Evolutionary conservation across 441 rosid species (phyloP).

Genomic region (Pelargonium exstipulatum): DNA sequence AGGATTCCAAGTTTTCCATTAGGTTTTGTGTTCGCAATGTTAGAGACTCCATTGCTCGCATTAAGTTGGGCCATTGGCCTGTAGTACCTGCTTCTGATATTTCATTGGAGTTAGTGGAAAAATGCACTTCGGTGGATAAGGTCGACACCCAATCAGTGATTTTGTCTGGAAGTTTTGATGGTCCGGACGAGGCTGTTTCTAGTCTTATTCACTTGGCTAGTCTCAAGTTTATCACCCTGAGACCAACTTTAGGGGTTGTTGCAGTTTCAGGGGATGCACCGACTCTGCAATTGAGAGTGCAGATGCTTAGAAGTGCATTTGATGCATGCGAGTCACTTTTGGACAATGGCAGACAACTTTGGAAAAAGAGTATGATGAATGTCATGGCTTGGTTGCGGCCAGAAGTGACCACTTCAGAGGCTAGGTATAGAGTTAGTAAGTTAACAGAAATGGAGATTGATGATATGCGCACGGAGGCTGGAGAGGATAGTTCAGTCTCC

Average conservation of each 20-base stretch:
- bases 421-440: constrained; percentile 46
- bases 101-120: constrained; percentile 54
- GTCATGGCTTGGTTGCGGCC: constrained; percentile 92
- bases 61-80: constrained; percentile 91
- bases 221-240: constrained; percentile 56
- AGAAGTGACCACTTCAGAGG: constrained; percentile 79
- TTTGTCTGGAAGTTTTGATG: constrained; percentile 72
- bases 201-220: constrained; percentile 75
- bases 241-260: constrained; percentile 43
- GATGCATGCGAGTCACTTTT: constrained; percentile 69
- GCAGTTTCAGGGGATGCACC: constrained; percentile 32
- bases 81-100: constrained; percentile 55
- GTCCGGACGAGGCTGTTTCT: constrained; percentile 76
- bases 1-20: constrained; percentile 41
- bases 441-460: constrained; percentile 29
- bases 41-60: constrained; percentile 45
- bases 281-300: constrained; percentile 69
- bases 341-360: constrained; percentile 58
- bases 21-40: constrained; percentile 61
- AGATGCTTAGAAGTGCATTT: constrained; percentile 63
- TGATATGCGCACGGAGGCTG: constrained; percentile 25
- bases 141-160: constrained; percentile 37
- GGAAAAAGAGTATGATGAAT: constrained; percentile 89
- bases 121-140: constrained; percentile 28
- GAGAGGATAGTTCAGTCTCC: constrained; percentile 31